Evolutionary conservation across 2,329 filamentous ascomycete genomes (phyloP), one percentile per base, ranked within the genome.

Genomic region (Aspergillus viridinutans): DNA sequence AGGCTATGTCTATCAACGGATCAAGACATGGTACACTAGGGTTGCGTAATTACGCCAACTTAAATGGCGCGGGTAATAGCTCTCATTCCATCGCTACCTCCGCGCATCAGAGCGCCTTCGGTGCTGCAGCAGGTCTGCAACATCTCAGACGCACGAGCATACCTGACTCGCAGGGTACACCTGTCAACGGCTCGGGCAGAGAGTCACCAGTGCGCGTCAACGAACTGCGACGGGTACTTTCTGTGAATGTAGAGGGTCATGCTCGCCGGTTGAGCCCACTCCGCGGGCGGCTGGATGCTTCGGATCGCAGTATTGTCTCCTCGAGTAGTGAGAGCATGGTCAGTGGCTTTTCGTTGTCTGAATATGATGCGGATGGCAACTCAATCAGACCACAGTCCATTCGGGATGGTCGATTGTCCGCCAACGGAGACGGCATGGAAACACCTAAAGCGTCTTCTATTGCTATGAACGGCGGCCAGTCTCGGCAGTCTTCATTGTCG

Each of bases 1-100:
- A 87, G 65, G 85, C 89, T 0, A 83, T 84, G 12, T 96, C 91
- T 3, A 77, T 95, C 54, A 89, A 80, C 54, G 91, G 90, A 23
- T 95, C 91, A 2, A 85, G 84, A 61, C 81, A 83, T 1, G 87
- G 84, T 45, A 89, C 84, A 12, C 54, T 67, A 50, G 63, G 59
- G 12, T 56, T 65, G 49, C 70, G 72, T 57, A 67, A 62, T 57
- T 54, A 70, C 35, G 57, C 65, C 17, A 67, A 71, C 49, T 38
- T 60, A 45, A 72, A 74, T 52, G 71, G 66, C 14, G 63, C 63
- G n/a, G 63, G 64, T 5, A 69, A 67, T 50, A 67, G 64, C 49
- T 74, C 74, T 4, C 66, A 67, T 20, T 67, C 67, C 45, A 67
- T 63, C 12, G 64, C 63, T 17, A 55, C 55, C 29, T 62, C 62